phyloP scores from a whole-genome alignment of 139 green algal species.

The Axilococcus clingmanii region DNA sequence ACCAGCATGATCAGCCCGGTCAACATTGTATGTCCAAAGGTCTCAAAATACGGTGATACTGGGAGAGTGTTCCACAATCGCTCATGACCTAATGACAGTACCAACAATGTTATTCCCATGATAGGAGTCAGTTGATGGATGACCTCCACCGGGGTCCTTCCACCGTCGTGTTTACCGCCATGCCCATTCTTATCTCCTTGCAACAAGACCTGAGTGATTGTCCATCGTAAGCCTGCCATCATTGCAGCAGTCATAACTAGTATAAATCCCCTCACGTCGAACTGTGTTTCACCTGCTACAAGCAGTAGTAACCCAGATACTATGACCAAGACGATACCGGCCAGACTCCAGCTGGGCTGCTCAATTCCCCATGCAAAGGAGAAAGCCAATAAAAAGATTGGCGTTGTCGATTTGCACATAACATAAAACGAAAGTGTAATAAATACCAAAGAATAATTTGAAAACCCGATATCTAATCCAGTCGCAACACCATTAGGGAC shows the following conservation, averaged over 20 bases:
- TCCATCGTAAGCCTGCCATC: constrained; percentile 77
- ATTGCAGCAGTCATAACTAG: constrained; percentile 78
- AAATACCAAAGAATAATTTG: constrained; percentile 79
- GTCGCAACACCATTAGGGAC: constrained; percentile 81
- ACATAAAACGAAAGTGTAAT: constrained; percentile 93
- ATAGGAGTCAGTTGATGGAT: constrained; percentile 46
- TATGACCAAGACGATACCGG: constrained; percentile 71
- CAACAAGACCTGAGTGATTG: constrained; percentile 79
- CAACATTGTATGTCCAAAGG: constrained; percentile 14
- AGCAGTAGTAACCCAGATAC: constrained; percentile 71
- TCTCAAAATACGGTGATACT: constrained; percentile 59
- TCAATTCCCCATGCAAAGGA: constrained; percentile 85
- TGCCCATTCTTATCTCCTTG: constrained; percentile 29
- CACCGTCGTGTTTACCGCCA: constrained; percentile 20
- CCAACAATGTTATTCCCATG: constrained; percentile 59
- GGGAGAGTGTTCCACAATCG: constrained; percentile 55
- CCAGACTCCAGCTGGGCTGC: constrained; percentile 60
- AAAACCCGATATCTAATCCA: constrained; percentile 87
- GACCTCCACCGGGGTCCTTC: too few relatives aligned
- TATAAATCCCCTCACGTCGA: constrained; percentile 70
- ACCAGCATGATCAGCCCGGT: constrained; percentile 40
- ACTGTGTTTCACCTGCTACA: constrained; percentile 80
- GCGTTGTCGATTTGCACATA: constrained; percentile 88
- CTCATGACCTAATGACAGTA: constrained; percentile 59
- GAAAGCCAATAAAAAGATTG: constrained; percentile 88